A percentile compares a stretch with the other conserved stretches of the same genome.
These are phyloP conservation scores for Trichoderma parareesei DNA, from an alignment of 495 filamentous ascomycete genomes.

Conservation along the genomic window DNA sequence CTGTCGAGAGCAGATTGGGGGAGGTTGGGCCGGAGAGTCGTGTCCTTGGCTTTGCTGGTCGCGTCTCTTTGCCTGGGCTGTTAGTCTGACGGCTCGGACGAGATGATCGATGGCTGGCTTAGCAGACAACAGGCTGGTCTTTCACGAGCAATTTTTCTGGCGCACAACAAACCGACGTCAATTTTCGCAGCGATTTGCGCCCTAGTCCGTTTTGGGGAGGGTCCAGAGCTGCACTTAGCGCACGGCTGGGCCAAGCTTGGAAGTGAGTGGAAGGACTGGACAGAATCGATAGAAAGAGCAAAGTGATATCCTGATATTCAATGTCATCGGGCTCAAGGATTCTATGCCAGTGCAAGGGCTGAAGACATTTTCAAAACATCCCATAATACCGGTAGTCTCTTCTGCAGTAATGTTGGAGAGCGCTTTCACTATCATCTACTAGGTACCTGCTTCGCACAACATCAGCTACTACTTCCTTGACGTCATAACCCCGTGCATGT, in stretches of 20 bases:
- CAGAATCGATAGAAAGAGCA: too few relatives aligned
- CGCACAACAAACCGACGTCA: conserved; percentile 1
- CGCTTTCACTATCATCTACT: too few relatives aligned
- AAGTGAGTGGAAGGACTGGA: neutral
- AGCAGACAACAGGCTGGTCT: neutral
- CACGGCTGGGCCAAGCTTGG: neutral
- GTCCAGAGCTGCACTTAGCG: neutral
- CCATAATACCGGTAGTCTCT: too few relatives aligned
- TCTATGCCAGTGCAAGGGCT: too few relatives aligned
- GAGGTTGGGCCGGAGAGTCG: neutral
- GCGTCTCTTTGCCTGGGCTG: neutral
- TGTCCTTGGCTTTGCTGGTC: neutral
- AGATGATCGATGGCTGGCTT: neutral
- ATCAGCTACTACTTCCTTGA: too few relatives aligned
- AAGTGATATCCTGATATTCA: too few relatives aligned
- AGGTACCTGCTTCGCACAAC: too few relatives aligned
- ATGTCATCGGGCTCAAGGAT: too few relatives aligned
- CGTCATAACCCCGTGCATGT: too few relatives aligned
- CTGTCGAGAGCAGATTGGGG: neutral
- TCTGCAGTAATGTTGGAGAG: too few relatives aligned
- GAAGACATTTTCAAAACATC: too few relatives aligned
- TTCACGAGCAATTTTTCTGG: conserved; percentile 5
- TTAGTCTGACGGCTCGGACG: neutral
- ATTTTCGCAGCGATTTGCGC: neutral
- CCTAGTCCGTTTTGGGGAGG: neutral